Evolutionary conservation across 2,329 filamentous ascomycete species (phyloP).

Genomic region (Fusarium phyllophilum): DNA sequence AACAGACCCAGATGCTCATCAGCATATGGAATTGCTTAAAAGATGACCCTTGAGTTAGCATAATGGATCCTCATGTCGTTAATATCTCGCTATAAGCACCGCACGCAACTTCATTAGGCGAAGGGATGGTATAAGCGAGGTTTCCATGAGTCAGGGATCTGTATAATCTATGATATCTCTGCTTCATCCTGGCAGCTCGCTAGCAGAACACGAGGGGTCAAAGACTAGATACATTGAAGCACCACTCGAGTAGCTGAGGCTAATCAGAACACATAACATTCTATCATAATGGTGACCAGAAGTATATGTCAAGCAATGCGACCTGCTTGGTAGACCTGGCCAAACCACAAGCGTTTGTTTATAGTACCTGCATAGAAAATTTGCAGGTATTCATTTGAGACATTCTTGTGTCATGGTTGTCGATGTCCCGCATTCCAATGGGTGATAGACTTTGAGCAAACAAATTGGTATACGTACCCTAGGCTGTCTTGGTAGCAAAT

Average conservation of each 20-base stretch:
- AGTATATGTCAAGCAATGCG: not conserved
- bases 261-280: no score
- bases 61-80: conserved; percentile 3
- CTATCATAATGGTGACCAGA: not conserved
- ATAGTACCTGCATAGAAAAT: not conserved
- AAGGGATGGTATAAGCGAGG: not conserved
- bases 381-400: not conserved
- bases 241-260: not conserved
- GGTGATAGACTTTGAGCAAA: not conserved
- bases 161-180: not conserved
- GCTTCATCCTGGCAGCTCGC: not conserved
- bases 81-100: not conserved
- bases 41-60: conserved; percentile 15
- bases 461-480: not conserved
- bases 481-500: not conserved
- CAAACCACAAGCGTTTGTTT: not conserved
- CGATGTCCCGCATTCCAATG: conserved; percentile 10
- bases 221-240: not conserved
- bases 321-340: not conserved
- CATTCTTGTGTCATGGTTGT: not conserved
- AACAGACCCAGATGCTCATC: conserved; percentile 11
- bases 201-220: not conserved
- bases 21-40: conserved; percentile 2
- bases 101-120: not conserved
- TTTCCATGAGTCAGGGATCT: not conserved